Evolutionary conservation across 2,329 filamentous ascomycete genomes (phyloP).

Genomic region (Neonectria faginata): DNA sequence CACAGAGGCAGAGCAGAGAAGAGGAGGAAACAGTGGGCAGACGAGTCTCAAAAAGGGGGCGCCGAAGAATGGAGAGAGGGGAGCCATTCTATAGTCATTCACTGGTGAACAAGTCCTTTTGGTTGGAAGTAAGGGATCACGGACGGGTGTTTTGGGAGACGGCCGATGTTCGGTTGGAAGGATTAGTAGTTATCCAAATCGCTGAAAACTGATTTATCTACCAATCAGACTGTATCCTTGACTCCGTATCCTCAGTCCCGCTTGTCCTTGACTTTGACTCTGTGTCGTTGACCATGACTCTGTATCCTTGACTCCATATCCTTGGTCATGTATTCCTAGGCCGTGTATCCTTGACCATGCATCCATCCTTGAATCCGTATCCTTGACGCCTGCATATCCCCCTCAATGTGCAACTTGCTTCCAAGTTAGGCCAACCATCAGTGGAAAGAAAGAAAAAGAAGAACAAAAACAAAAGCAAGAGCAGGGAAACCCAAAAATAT

Average conservation of each 20-base stretch:
- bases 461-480: not conserved
- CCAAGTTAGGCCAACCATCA: not conserved
- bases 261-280: not conserved
- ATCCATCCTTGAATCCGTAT: not conserved
- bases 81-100: slow-evolving; percentile 21
- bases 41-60: slow-evolving; percentile 9
- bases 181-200: slow-evolving; percentile 28
- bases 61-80: slow-evolving; percentile 5
- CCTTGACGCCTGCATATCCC: not conserved
- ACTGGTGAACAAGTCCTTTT: slow-evolving; percentile 17
- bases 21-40: slow-evolving; percentile 9
- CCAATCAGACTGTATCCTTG: not conserved
- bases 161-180: slow-evolving; percentile 15
- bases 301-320: not conserved
- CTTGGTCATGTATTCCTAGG: slow-evolving; percentile 1
- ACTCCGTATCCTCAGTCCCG: not conserved
- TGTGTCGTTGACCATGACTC: not conserved
- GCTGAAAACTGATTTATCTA: slow-evolving; percentile 24
- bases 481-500: not conserved
- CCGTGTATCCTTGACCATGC: not conserved
- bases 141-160: slow-evolving; percentile 2
- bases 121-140: slow-evolving; percentile 12
- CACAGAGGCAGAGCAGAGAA: slow-evolving; percentile 4
- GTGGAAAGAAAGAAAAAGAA: not conserved
- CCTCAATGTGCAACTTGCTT: not conserved